Conservation (phyloP, 768 basidiomycete species). For the Leccinum variicolor region DNA sequence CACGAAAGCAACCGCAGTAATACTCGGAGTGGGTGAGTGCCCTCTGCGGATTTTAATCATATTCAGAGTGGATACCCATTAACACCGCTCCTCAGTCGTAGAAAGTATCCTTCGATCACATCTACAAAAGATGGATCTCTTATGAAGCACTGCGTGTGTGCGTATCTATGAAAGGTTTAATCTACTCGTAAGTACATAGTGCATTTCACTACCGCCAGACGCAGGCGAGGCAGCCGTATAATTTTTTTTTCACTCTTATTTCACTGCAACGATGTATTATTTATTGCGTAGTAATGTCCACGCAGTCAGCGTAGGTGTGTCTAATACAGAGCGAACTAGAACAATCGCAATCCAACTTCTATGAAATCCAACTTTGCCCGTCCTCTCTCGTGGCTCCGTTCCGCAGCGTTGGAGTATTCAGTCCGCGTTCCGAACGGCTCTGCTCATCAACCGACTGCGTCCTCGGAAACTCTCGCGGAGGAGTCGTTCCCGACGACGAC, state of each 20-base stretch:
- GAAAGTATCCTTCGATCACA: slow-evolving; percentile 72
- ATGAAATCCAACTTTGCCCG: slow-evolving; percentile 7
- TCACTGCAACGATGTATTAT: background rate
- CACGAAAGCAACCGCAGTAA: slow-evolving; percentile 69
- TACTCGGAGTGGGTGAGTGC: slow-evolving; percentile 59
- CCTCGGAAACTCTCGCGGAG: slow-evolving; percentile 18
- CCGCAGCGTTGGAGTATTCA: slow-evolving; percentile 62
- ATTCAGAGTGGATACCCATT: slow-evolving; percentile 3
- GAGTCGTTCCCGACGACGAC: background rate
- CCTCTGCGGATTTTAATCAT: background rate
- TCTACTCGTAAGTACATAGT: background rate
- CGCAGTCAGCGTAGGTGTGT: background rate
- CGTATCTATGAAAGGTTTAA: slow-evolving; percentile 1
- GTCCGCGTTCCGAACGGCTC: slow-evolving; percentile 59
- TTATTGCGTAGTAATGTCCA: background rate
- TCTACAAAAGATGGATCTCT: slow-evolving; percentile 65
- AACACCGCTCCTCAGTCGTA: slow-evolving; percentile 44
- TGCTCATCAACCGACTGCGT: slow-evolving; percentile 38
- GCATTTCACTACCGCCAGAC: background rate
- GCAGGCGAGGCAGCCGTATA: background rate
- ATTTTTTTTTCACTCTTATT: background rate
- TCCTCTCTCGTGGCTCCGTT: slow-evolving; percentile 36
- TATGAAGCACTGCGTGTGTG: slow-evolving; percentile 36
- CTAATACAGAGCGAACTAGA: slow-evolving; percentile 4
- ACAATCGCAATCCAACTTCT: background rate